Percentiles rank a stretch among this genome's conserved stretches.
Evolutionary conservation across 208 protist species (phyloP).

Genomic region (Borovskyia barvae): DNA sequence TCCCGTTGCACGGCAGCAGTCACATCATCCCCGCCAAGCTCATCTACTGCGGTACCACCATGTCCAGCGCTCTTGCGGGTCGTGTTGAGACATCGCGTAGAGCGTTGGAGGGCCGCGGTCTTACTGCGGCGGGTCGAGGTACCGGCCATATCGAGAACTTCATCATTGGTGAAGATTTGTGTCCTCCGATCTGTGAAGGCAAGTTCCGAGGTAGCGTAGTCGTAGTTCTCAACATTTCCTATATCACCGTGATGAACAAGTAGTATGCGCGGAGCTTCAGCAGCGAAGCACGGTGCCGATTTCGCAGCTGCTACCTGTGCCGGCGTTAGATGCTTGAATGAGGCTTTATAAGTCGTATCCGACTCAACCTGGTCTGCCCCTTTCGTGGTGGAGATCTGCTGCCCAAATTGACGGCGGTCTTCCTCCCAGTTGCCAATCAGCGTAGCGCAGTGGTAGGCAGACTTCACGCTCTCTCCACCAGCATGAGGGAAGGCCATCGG

Average conservation of each 20-base stretch:
- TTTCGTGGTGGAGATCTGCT: slow-evolving; percentile 6
- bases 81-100: slow-evolving; percentile 19
- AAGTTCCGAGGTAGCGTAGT: slow-evolving; percentile 61
- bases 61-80: background rate
- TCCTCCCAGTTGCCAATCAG: slow-evolving; percentile 88
- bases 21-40: slow-evolving; percentile 2
- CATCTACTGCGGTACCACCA: background rate
- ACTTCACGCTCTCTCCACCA: slow-evolving; percentile 45
- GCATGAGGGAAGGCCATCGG: slow-evolving; percentile 17
- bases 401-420: slow-evolving; percentile 51
- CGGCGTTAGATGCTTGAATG: slow-evolving; percentile 39
- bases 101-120: slow-evolving; percentile 33
- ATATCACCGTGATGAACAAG: slow-evolving; percentile 88
- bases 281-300: slow-evolving; percentile 49
- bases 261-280: slow-evolving; percentile 62
- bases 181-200: slow-evolving; percentile 52
- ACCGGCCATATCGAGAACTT: slow-evolving; percentile 68
- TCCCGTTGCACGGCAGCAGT: slow-evolving; percentile 18
- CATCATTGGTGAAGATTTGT: slow-evolving; percentile 38
- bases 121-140: slow-evolving; percentile 34
- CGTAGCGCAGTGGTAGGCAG: slow-evolving; percentile 82
- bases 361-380: slow-evolving; percentile 16
- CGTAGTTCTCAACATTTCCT: slow-evolving; percentile 40
- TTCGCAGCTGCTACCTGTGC: slow-evolving; percentile 43
- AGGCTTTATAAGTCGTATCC: slow-evolving; percentile 54